Evolutionary conservation across 352 stramenopile genomes (phyloP).

Genomic region (Globisporangium emineosum): DNA sequence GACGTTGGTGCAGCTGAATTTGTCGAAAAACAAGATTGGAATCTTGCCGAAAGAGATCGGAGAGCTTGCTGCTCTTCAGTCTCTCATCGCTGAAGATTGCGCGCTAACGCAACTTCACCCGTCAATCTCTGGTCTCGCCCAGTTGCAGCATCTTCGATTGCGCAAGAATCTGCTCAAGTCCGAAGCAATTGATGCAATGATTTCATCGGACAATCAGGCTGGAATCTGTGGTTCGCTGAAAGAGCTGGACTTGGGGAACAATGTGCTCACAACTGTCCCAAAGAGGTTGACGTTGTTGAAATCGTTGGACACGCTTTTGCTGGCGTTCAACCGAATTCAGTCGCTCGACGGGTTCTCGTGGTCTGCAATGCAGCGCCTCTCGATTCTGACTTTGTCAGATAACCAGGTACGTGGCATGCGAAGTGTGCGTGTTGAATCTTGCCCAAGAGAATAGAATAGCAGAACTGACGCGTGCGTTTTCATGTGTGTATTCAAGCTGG

Average conservation of each 20-base stretch:
- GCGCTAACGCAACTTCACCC: constrained; percentile 46
- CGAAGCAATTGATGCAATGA: constrained; percentile 40
- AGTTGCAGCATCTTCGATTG: constrained; percentile 60
- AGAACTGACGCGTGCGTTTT: not conserved
- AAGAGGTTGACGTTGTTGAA: constrained; percentile 37
- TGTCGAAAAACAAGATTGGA: constrained; percentile 69
- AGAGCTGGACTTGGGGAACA: constrained; percentile 74
- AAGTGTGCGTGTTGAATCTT: not conserved
- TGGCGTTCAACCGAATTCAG: constrained; percentile 68
- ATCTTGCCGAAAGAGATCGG: constrained; percentile 44
- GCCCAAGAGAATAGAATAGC: not conserved
- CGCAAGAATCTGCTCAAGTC: constrained; percentile 75
- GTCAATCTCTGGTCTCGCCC: constrained; percentile 46
- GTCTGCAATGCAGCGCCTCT: constrained; percentile 55
- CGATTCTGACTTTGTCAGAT: constrained; percentile 58
- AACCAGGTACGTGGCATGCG: constrained; percentile 44
- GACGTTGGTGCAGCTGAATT: constrained; percentile 56
- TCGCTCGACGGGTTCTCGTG: constrained; percentile 55
- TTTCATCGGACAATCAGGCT: constrained; percentile 23
- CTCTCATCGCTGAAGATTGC: constrained; percentile 71
- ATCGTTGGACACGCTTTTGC: constrained; percentile 57
- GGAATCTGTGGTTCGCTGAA: constrained; percentile 47
- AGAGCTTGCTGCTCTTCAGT: constrained; percentile 50
- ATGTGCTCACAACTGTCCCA: constrained; percentile 52
- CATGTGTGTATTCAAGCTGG: constrained; percentile 32